Evolutionary conservation across 495 filamentous ascomycete species (phyloP).

Genomic region (Penicillium longicatenatum): DNA sequence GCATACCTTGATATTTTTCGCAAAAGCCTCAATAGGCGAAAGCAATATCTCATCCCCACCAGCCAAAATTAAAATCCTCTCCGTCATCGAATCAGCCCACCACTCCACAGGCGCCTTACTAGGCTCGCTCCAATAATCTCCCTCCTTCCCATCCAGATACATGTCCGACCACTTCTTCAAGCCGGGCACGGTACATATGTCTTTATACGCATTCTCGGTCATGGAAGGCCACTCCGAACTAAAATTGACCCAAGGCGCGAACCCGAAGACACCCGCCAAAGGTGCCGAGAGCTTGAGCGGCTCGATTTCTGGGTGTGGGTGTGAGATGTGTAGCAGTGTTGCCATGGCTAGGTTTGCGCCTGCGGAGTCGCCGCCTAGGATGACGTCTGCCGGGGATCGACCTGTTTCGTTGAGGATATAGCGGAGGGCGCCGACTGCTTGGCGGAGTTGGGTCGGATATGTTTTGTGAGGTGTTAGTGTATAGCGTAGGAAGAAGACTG

Average conservation of each 20-base stretch:
- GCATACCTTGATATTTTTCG: conserved; percentile 44
- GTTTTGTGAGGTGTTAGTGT: conserved; percentile 51
- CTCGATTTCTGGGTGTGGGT: conserved; percentile 57
- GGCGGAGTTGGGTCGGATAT: conserved; percentile 62
- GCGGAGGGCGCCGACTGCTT: conserved; percentile 54
- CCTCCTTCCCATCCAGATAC: conserved; percentile 46
- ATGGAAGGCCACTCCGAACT: conserved; percentile 38
- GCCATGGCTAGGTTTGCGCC: conserved; percentile 60
- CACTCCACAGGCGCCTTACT: conserved; percentile 49
- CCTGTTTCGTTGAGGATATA: conserved; percentile 48
- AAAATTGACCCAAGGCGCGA: conserved; percentile 60
- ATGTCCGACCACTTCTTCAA: conserved; percentile 43
- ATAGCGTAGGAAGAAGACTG: conserved; percentile 57
- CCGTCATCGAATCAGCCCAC: conserved; percentile 53
- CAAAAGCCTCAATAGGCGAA: conserved; percentile 55
- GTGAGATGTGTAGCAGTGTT: conserved; percentile 59
- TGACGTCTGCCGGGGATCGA: conserved; percentile 46
- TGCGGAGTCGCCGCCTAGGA: conserved; percentile 64
- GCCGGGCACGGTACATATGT: conserved; percentile 39
- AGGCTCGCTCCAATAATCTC: conserved; percentile 61
- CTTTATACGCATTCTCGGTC: conserved; percentile 48
- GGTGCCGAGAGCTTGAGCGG: conserved; percentile 32
- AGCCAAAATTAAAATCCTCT: conserved; percentile 52
- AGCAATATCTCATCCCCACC: conserved; percentile 60
- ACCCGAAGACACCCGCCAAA: conserved; percentile 51